Evolutionary conservation across 805 yeast species (phyloP), one percentile per base, ranked within the genome.

Genomic region (Sungouiozyma ichnusensis): DNA sequence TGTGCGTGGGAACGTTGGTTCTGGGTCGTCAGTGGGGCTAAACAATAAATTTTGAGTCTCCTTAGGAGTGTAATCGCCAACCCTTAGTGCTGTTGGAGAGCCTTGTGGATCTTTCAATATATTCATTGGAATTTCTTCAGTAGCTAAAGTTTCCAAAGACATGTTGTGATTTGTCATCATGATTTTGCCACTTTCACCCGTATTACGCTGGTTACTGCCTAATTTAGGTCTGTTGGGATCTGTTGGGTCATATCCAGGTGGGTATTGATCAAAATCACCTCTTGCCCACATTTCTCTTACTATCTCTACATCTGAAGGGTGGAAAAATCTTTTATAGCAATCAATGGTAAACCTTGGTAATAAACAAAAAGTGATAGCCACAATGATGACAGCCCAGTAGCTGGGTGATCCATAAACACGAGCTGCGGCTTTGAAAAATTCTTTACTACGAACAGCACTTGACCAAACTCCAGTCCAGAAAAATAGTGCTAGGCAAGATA

Each of bases 381-480:
- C 69, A 51, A 77, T 71, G 41, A 76, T 62, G 49, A 80, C 74
- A 4, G 78, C 79, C 94, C 94, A 83, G 54, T 72, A 79, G 3
- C 76, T 52, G 2, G 76, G 68, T 11, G 74, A 58, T 1, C 84
- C 85, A 57, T 77, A 81, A 39, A 79, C 55, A 50, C 74, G 77
- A 3, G 77, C 72, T 18, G 79, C 88, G 20, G 81, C 74, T 52
- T 77, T 76, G 60, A 77, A 83, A 50, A 76, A 80, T 52, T 81
- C 87, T 11, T 69, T 71, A 44, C 81, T 67, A 37, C 55, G 57
- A 2, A 65, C 39, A 0, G 74, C 56, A 3, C 83, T 67, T 13
- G 85, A 72, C 90, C 90, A 84, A 38, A 81, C 68, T 48, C 90
- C 90, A 1, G 88, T 77, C 94, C 94, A 84, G 24, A 72, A 79